A percentile compares a stretch with the other conserved stretches of the same genome.
These are phyloP conservation scores for Naematelia encephala DNA, from an alignment of 768 basidiomycete species.

Conservation along the genomic window DNA sequence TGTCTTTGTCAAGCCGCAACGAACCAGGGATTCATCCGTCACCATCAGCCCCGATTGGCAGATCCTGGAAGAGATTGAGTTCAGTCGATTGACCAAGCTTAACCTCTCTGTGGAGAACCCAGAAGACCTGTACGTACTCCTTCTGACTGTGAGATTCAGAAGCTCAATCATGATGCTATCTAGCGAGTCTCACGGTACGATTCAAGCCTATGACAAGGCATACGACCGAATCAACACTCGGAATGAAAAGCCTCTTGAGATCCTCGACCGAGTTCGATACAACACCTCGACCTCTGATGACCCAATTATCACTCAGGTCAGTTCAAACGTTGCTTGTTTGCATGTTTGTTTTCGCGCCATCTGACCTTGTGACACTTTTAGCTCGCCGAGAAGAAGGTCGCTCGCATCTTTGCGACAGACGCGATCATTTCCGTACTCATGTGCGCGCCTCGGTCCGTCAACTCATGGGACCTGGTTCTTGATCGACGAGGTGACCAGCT, in stretches of 20 bases:
- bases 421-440: slow-evolving; percentile 91
- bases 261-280: slow-evolving; percentile 91
- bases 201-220: slow-evolving; percentile 87
- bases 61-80: slow-evolving; percentile 97
- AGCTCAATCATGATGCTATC: not conserved
- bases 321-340: slow-evolving; percentile 7
- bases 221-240: slow-evolving; percentile 96
- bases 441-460: slow-evolving; percentile 90
- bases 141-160: not conserved
- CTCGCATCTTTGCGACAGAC: slow-evolving; percentile 85
- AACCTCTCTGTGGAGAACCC: slow-evolving; percentile 90
- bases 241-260: slow-evolving; percentile 82
- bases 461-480: slow-evolving; percentile 98
- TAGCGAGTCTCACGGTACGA: slow-evolving; percentile 66
- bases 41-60: slow-evolving; percentile 87
- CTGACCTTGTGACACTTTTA: slow-evolving; percentile 46
- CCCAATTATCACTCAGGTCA: slow-evolving; percentile 87
- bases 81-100: slow-evolving; percentile 83
- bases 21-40: slow-evolving; percentile 87
- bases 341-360: not conserved
- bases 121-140: slow-evolving; percentile 70
- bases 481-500: slow-evolving; percentile 87
- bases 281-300: slow-evolving; percentile 98
- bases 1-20: slow-evolving; percentile 59
- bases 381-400: slow-evolving; percentile 76